Evolutionary conservation across 1,139 yeast genomes (phyloP).

Genomic region (Yarrowia galli): DNA sequence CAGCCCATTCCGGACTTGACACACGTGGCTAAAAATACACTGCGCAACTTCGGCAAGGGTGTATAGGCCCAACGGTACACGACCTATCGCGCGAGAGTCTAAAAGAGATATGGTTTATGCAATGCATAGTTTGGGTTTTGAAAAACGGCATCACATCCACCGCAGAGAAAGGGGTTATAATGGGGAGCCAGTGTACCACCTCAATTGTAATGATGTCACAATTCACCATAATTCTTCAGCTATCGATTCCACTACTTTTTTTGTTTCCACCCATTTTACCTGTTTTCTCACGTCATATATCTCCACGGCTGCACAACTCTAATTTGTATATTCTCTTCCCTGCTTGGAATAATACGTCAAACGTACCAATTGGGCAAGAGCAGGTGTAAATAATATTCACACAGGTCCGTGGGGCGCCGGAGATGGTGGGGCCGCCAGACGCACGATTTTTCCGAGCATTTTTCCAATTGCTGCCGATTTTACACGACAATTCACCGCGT

Average conservation of each 20-base stretch:
- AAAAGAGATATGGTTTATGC: neutral
- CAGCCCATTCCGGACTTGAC: too few relatives aligned
- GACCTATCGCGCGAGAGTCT: neutral
- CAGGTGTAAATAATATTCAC: neutral
- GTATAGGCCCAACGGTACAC: slow-evolving; percentile 15
- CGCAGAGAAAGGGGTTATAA: too few relatives aligned
- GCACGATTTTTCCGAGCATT: neutral
- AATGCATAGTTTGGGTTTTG: neutral
- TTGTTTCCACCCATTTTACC: neutral
- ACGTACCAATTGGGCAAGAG: neutral
- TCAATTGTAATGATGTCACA: too few relatives aligned
- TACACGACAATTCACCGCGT: too few relatives aligned
- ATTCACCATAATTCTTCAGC: too few relatives aligned
- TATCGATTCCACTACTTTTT: too few relatives aligned
- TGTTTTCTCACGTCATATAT: too few relatives aligned
- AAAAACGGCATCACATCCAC: neutral
- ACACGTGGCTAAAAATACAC: slow-evolving; percentile 13
- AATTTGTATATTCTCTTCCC: neutral
- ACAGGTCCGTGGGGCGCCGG: neutral
- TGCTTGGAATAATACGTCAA: neutral
- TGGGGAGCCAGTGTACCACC: too few relatives aligned
- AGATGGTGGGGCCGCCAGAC: too few relatives aligned
- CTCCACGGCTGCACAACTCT: neutral
- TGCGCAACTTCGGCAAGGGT: slow-evolving; percentile 14
- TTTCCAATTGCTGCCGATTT: neutral